A percentile compares a stretch with the other conserved stretches of the same genome.
Conservation (phyloP, 208 protist species). For the Trypanosoma vivax region DNA sequence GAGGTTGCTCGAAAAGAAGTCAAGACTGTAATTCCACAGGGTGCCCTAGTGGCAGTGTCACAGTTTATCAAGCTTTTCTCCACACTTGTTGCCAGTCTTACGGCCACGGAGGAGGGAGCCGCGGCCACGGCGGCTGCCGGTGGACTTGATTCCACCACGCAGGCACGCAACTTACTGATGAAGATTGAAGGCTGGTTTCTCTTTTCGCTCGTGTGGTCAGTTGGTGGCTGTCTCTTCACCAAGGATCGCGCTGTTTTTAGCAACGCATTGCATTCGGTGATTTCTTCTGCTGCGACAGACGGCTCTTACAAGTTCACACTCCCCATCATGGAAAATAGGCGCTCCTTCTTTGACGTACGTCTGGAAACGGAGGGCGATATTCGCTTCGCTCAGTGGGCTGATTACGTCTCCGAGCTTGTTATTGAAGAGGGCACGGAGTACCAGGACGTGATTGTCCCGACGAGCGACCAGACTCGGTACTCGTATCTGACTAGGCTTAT, state of each 20-base stretch:
- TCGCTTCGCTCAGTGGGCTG: constrained; percentile 74
- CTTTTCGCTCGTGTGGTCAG: constrained; percentile 90
- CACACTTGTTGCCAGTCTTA: constrained; percentile 35
- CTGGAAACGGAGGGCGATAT: constrained; percentile 61
- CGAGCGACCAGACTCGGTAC: constrained; percentile 91
- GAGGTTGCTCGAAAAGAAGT: constrained; percentile 78
- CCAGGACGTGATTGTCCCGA: constrained; percentile 94
- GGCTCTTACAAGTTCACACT: constrained; percentile 69
- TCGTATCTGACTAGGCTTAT: constrained; percentile 85
- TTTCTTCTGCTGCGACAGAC: constrained; percentile 20
- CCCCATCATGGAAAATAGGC: constrained; percentile 57
- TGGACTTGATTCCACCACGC: constrained; percentile 2
- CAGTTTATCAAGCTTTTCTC: constrained; percentile 82
- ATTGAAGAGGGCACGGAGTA: constrained; percentile 85
- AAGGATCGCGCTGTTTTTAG: constrained; percentile 79
- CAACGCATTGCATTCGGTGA: constrained; percentile 57
- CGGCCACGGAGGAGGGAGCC: constrained; percentile 29
- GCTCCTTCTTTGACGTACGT: constrained; percentile 81
- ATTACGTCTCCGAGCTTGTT: constrained; percentile 71
- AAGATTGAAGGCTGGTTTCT: constrained; percentile 90
- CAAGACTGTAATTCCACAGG: constrained; percentile 70
- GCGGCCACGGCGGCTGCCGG: constrained; percentile 8
- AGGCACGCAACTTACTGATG: constrained; percentile 56
- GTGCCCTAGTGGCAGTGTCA: constrained; percentile 61
- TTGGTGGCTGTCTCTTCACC: constrained; percentile 87